Evolutionary conservation across 768 basidiomycete species (phyloP).

Genomic region (Naematelia encephala): DNA sequence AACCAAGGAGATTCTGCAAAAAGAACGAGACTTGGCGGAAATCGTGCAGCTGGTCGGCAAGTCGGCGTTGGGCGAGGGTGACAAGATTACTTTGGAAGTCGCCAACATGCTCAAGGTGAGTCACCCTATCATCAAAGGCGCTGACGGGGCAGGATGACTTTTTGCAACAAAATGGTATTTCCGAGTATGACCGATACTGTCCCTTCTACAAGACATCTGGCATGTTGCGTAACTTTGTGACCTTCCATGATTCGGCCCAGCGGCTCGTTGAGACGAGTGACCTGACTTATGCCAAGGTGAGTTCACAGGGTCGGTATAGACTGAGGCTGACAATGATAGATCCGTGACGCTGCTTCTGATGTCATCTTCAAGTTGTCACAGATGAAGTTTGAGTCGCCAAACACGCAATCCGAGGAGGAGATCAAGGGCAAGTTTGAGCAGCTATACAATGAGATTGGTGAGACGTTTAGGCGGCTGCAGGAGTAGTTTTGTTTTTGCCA

Average conservation of each 20-base stretch:
- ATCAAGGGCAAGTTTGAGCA: constrained; percentile 79
- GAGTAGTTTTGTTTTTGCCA: constrained; percentile 37
- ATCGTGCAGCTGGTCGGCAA: constrained; percentile 99
- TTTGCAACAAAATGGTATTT: constrained; percentile 94
- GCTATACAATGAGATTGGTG: constrained; percentile 79
- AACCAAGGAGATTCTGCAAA: constrained; percentile 95
- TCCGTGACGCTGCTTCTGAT: constrained; percentile 81
- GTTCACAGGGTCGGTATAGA: constrained; percentile 9
- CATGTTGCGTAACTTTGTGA: constrained; percentile 92
- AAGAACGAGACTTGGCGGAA: constrained; percentile 97
- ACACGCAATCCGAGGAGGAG: constrained; percentile 76
- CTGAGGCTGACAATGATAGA: constrained; percentile 52
- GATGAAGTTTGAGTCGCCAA: constrained; percentile 97
- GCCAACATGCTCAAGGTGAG: constrained; percentile 82
- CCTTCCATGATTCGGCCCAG: constrained; percentile 86
- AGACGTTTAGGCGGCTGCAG: constrained; percentile 63
- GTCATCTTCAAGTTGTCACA: constrained; percentile 96
- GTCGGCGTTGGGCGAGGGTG: constrained; percentile 90
- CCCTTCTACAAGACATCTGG: constrained; percentile 98
- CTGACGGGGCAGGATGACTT: constrained; percentile 39
- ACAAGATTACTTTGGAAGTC: constrained; percentile 97
- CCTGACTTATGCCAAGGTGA: constrained; percentile 50
- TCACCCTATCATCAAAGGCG: constrained; percentile 6
- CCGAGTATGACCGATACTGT: constrained; percentile 93
- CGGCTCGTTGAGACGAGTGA: constrained; percentile 79